These are phyloP conservation scores for Cryptococcus sp. DNA, from an alignment of 1,284 basidiomycete species.

Conservation along the genomic window DNA sequence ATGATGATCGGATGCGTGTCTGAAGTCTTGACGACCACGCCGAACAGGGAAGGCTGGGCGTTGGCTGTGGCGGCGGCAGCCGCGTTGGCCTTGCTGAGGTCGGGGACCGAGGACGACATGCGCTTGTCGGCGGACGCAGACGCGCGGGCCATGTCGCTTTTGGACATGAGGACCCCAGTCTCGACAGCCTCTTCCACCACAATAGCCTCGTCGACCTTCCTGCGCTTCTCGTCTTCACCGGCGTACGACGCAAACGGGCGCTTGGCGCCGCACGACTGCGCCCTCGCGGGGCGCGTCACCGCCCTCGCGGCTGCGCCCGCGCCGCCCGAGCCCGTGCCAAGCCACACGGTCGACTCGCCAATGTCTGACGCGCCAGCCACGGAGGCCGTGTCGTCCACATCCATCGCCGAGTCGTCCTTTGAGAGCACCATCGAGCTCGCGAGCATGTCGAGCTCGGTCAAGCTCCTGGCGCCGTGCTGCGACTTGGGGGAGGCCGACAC, in stretches of 20 bases:
- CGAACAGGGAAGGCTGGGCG: conserved; percentile 23
- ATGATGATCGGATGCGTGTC: conserved; percentile 80
- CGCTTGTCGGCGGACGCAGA: background rate
- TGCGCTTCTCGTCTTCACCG: conserved; percentile 34
- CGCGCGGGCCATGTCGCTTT: background rate
- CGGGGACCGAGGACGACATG: conserved; percentile 32
- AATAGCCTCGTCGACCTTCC: conserved; percentile 42
- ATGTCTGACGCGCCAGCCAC: conserved; percentile 5
- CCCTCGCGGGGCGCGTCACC: conserved; percentile 24
- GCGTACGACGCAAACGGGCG: conserved; percentile 19
- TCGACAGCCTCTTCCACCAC: conserved; percentile 37
- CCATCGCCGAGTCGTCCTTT: conserved; percentile 31
- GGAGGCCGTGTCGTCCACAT: conserved; percentile 23
- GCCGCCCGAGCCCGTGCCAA: too few relatives aligned
- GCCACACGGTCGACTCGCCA: background rate
- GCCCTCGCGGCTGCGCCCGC: background rate
- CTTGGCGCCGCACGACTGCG: conserved; percentile 43
- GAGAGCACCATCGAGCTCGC: conserved; percentile 27
- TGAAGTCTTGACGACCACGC: conserved; percentile 62
- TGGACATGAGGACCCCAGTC: conserved; percentile 28
- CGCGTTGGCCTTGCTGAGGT: conserved; percentile 14
- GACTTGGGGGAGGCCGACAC: conserved; percentile 10
- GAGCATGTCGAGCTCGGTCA: conserved; percentile 30
- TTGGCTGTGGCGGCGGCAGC: background rate
- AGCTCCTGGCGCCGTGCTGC: conserved; percentile 10